Evolutionary conservation across 2,329 filamentous ascomycete genomes (phyloP), one percentile per base, ranked within the genome.

Genomic region (Tolypocladium capitatum): DNA sequence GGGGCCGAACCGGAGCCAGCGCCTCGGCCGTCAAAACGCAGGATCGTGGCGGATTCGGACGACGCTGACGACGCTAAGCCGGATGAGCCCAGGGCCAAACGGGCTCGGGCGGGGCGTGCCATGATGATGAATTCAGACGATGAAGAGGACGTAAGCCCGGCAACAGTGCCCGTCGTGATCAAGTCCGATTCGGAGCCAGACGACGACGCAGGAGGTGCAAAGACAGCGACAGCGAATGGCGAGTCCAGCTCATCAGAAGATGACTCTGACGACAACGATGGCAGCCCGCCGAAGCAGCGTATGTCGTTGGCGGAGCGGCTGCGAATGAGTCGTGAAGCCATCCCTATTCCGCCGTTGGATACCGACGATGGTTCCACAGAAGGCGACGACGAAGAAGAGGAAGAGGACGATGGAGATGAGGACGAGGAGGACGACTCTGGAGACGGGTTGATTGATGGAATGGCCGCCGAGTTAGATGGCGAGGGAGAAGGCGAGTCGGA

Each of bases 401-500:
- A 52, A 0, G 54, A 58, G 1, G 47, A 51, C 0, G 47, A 52
- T 0, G 53, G 53, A 7, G 36, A 24, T 16, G 36, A 41, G 0
- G 55, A 57, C 0, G 56, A 60, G 0, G 52, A 55, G 0, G 55
- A 56, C 5, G 56, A 55, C 1, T 56, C 51, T 28, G 52, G 52
- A 38, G 50, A 58, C 18, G 61, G 54, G 1, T 54, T 64, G 27
- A 50, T 66, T 7, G 55, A 59, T 41, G 53, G 53, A 18, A 63
- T 66, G 60, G 65, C 65, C 0, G 62, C 59, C 2, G 65, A 66
- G 31, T 58, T 59, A 1, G 60, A 60, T 2, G 60, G 56, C 2
- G 58, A 56, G 8, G 57, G 56, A 0, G 48, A 50, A 11, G 50
- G 48, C 4, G 43, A 52, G 5, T 42, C 38, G 11, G 54, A 51